Conservation (phyloP, 2,329 filamentous ascomycete species). For the Alternaria conjuncta region DNA sequence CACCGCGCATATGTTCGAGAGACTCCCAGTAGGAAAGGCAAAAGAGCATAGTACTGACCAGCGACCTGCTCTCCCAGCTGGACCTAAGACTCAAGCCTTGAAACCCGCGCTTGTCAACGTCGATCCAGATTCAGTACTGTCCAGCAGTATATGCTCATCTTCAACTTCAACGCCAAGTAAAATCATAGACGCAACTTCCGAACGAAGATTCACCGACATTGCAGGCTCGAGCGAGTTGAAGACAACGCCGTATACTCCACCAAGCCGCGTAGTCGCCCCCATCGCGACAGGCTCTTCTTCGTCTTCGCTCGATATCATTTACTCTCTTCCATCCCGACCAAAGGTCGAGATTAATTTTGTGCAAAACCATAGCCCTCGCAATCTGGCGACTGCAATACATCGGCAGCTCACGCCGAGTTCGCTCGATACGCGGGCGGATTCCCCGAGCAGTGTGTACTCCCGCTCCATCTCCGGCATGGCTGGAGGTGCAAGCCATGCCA, state of each 20-base stretch:
- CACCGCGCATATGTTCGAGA: background rate
- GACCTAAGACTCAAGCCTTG: background rate
- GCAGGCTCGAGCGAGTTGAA: background rate
- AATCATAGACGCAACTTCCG: background rate
- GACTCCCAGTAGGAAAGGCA: background rate
- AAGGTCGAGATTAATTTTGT: background rate
- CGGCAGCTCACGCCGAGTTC: background rate
- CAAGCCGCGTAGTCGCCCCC: background rate
- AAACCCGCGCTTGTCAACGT: background rate
- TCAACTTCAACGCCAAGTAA: background rate
- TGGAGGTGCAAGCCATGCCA: background rate
- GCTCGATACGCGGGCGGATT: background rate
- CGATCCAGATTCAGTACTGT: background rate
- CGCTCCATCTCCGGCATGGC: slow-evolving; percentile 5
- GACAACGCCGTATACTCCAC: background rate
- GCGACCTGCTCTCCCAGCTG: background rate
- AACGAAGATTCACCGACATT: background rate
- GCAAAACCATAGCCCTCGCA: background rate
- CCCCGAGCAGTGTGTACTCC: slow-evolving; percentile 9
- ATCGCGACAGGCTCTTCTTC: background rate
- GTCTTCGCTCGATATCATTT: background rate
- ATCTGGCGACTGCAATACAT: background rate
- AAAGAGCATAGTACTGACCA: background rate
- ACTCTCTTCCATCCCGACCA: background rate
- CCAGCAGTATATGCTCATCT: background rate